phyloP scores from a whole-genome alignment of 768 basidiomycete species.

The Lyophyllum semitale region DNA sequence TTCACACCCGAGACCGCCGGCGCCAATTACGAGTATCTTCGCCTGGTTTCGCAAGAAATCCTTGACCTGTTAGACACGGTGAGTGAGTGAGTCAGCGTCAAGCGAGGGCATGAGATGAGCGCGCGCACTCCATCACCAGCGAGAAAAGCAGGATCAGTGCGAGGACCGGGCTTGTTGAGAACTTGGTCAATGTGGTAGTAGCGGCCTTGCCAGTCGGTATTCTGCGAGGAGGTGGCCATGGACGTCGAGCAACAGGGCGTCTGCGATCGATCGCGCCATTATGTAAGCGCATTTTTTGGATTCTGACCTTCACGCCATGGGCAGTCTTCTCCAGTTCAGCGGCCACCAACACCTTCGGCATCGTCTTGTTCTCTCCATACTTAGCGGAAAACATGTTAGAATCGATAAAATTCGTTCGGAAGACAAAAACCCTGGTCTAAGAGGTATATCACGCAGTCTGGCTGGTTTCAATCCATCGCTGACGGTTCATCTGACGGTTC shows the following conservation, averaged over 20 bases:
- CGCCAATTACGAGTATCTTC: conserved; percentile 97
- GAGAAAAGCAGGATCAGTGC: conserved; percentile 81
- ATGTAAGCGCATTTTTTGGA: conserved; percentile 21
- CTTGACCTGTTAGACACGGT: conserved; percentile 63
- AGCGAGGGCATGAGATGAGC: background rate
- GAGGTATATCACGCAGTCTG: conserved; percentile 50
- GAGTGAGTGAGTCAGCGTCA: conserved; percentile 1
- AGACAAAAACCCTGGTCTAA: conserved; percentile 94
- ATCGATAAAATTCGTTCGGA: conserved; percentile 88
- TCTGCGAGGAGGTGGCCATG: background rate
- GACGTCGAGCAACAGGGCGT: background rate
- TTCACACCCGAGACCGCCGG: conserved; percentile 96
- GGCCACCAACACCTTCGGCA: conserved; percentile 84
- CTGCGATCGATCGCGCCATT: conserved; percentile 16
- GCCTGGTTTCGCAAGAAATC: conserved; percentile 78
- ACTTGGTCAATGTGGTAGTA: conserved; percentile 88
- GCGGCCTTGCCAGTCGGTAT: conserved; percentile 51
- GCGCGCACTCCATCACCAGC: conserved; percentile 75
- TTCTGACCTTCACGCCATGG: conserved; percentile 33
- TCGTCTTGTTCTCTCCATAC: conserved; percentile 84
- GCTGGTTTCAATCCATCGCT: background rate
- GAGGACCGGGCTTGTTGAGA: conserved; percentile 83
- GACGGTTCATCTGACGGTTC: too few species aligned
- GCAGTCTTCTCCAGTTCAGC: conserved; percentile 58
- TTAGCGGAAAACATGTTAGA: conserved; percentile 82